Evolutionary conservation across 2,329 filamentous ascomycete species (phyloP).

Genomic region (Penicillium sp.): DNA sequence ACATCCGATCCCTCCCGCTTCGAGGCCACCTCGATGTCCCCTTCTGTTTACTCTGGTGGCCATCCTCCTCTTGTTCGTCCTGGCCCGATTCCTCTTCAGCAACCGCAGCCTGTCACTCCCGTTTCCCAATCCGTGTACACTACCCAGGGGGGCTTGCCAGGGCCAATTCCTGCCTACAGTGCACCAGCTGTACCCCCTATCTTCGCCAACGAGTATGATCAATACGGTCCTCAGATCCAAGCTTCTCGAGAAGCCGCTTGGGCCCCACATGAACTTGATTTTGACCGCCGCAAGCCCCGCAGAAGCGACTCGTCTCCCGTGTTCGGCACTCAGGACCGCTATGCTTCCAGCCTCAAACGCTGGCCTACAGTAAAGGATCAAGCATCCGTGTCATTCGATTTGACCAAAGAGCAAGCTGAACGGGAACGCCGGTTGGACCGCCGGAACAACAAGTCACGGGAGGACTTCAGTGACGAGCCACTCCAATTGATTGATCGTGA

Average conservation of each 20-base stretch:
- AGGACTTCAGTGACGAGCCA: constrained; percentile 17
- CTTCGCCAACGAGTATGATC: constrained; percentile 30
- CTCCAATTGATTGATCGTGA: constrained; percentile 28
- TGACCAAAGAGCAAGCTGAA: constrained; percentile 52
- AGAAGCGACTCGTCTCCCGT: constrained; percentile 47
- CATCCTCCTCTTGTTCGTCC: constrained; percentile 44
- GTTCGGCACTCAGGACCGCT: constrained; percentile 29
- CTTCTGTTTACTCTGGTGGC: constrained; percentile 18
- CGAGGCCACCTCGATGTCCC: constrained; percentile 45
- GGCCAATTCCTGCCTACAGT: constrained; percentile 37
- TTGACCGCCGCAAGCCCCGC: constrained; percentile 22
- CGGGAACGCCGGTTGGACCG: constrained; percentile 36
- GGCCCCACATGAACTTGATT: constrained; percentile 7
- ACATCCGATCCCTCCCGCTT: constrained; percentile 60
- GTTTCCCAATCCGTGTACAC: constrained; percentile 64
- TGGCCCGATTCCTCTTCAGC: constrained; percentile 65
- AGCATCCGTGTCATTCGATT: constrained; percentile 51
- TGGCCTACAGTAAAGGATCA: constrained; percentile 34
- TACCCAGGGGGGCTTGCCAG: constrained; percentile 31
- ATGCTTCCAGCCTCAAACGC: constrained; percentile 26
- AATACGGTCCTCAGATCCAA: constrained; percentile 16
- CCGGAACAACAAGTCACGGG: constrained; percentile 18
- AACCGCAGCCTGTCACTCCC: constrained; percentile 72
- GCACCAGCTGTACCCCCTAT: constrained; percentile 39
- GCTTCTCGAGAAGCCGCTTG: constrained; percentile 11